Evolutionary conservation across 768 basidiomycete species (phyloP).

Genomic region (Leccinum disarticulatum): DNA sequence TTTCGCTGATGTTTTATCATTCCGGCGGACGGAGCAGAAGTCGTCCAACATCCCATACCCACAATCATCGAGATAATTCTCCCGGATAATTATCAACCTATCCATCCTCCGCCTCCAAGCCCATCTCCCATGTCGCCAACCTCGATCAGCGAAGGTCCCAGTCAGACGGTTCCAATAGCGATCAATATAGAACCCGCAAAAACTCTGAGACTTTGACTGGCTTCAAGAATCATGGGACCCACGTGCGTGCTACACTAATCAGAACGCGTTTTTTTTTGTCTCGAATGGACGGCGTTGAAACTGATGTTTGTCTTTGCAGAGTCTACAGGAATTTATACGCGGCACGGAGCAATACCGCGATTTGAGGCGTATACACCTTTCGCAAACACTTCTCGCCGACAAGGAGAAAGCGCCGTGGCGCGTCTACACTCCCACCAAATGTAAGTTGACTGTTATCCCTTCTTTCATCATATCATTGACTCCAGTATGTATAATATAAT

Average conservation of each 20-base stretch:
- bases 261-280: conserved; percentile 3
- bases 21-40: not conserved
- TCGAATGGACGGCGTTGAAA: not conserved
- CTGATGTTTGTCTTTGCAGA: not conserved
- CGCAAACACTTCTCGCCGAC: not conserved
- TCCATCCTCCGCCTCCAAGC: not conserved
- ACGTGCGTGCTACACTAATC: conserved; percentile 21
- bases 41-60: not conserved
- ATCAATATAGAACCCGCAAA: not conserved
- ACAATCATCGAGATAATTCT: not conserved
- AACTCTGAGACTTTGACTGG: not conserved
- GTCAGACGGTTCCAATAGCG: too few species aligned
- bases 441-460: not conserved
- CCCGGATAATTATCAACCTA: conserved; percentile 1
- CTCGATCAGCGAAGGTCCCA: too few species aligned
- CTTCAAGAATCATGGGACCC: conserved; percentile 25
- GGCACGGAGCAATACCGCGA: not conserved
- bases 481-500: not conserved
- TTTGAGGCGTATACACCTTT: not conserved
- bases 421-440: not conserved
- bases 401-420: not conserved
- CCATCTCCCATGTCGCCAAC: not conserved
- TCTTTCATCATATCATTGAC: not conserved
- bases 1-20: not conserved
- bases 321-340: not conserved